These are phyloP conservation scores for Rhodotorula babjevae DNA, from an alignment of 768 basidiomycete genomes.

Conservation along the genomic window DNA sequence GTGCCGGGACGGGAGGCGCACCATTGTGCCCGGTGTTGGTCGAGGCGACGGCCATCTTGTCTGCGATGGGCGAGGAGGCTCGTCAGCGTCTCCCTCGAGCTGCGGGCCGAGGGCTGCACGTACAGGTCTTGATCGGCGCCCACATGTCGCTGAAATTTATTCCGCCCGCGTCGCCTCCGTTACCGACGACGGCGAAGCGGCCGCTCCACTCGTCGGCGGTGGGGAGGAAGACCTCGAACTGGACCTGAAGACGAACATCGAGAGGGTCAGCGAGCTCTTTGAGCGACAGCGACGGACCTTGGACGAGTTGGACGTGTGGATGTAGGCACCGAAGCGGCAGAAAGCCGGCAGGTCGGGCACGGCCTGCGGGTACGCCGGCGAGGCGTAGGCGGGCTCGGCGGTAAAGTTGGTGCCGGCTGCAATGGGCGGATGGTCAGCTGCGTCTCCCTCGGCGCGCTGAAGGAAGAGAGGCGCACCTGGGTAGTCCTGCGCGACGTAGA, in stretches of 20 bases:
- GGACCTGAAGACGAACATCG: constrained; percentile 8
- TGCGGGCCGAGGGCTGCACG: too few species aligned
- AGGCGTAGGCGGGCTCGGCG: not conserved
- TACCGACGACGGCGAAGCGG: constrained; percentile 25
- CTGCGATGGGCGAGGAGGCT: not conserved
- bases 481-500: constrained; percentile 21
- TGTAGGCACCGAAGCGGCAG: constrained; percentile 40
- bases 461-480: not conserved
- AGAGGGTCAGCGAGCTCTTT: not conserved
- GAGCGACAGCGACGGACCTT: constrained; percentile 6
- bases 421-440: too few species aligned
- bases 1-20: not conserved
- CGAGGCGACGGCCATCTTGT: constrained; percentile 21
- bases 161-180: constrained; percentile 8
- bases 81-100: not conserved
- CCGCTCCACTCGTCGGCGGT: constrained; percentile 22
- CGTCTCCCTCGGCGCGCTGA: too few species aligned
- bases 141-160: not conserved
- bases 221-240: constrained; percentile 40
- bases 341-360: constrained; percentile 30
- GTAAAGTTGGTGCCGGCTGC: constrained; percentile 16
- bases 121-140: not conserved
- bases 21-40: constrained; percentile 31
- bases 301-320: constrained; percentile 31
- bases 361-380: constrained; percentile 1